These are phyloP conservation scores for Pseudogymnoascus sp. DNA, from an alignment of 2,329 filamentous ascomycete species.

Conservation along the genomic window DNA sequence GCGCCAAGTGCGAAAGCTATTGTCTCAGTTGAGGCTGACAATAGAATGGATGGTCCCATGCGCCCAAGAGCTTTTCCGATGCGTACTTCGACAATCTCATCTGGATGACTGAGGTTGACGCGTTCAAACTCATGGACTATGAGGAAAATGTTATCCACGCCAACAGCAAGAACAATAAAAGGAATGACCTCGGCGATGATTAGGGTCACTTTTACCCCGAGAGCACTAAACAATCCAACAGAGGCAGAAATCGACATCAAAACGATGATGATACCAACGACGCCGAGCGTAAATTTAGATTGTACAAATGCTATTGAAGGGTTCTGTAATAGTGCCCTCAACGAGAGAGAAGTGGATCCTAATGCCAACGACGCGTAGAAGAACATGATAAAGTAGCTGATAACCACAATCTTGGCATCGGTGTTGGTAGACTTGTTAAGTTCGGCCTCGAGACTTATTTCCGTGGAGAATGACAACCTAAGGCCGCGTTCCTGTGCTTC, in stretches of 20 bases:
- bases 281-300: constrained; percentile 93
- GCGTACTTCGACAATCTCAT: constrained; percentile 77
- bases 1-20: constrained; percentile 86
- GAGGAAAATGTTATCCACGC: constrained; percentile 97
- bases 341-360: constrained; percentile 74
- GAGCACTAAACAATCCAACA: constrained; percentile 87
- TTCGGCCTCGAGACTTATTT: constrained; percentile 90
- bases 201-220: constrained; percentile 85
- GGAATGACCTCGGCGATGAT: constrained; percentile 99
- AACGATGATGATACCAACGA: constrained; percentile 89
- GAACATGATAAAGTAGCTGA: constrained; percentile 99
- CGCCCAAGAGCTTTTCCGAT: constrained; percentile 83
- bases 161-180: constrained; percentile 90
- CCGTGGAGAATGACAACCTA: constrained; percentile 86
- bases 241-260: constrained; percentile 95
- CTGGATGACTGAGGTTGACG: constrained; percentile 84
- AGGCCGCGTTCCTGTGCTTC: constrained; percentile 74
- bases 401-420: constrained; percentile 89
- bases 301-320: constrained; percentile 81
- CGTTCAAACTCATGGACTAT: constrained; percentile 98
- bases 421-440: constrained; percentile 98
- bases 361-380: constrained; percentile 89
- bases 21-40: constrained; percentile 92
- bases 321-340: constrained; percentile 70
- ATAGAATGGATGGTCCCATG: constrained; percentile 92